Evolutionary conservation across 129 eudicot species (phyloP).

Genomic region (Flaveria trinervia): DNA sequence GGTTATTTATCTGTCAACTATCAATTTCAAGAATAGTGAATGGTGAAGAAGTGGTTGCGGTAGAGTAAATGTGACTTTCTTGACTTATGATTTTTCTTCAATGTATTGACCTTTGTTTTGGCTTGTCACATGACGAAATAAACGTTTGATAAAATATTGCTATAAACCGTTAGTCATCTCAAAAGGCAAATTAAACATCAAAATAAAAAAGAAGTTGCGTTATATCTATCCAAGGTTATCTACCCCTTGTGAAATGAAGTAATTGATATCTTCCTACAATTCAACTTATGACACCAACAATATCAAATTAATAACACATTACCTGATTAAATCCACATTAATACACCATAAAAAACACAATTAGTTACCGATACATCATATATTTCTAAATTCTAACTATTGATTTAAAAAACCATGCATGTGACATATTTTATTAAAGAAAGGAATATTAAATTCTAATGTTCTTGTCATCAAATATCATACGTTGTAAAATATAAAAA

Average conservation of each 20-base stretch:
- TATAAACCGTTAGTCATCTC: not conserved
- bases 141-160: not conserved
- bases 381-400: no score
- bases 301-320: no score
- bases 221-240: not conserved
- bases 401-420: no score
- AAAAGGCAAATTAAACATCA: not conserved
- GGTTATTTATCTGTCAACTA: not conserved
- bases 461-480: no score
- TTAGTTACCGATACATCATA: no score
- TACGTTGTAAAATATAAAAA: not conserved
- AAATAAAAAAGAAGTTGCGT: not conserved
- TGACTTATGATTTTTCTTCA: not conserved
- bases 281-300: no score
- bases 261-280: not conserved
- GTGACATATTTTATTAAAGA: no score
- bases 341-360: not conserved
- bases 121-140: not conserved
- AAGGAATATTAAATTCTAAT: no score
- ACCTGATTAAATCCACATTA: not conserved
- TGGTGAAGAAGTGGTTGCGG: not conserved
- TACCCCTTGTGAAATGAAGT: not conserved
- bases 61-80: slow-evolving; percentile 16
- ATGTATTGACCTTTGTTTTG: slow-evolving; percentile 12
- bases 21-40: not conserved